Conservation (phyloP, 345 rosid genomes). For the Raphanus sativus region DNA sequence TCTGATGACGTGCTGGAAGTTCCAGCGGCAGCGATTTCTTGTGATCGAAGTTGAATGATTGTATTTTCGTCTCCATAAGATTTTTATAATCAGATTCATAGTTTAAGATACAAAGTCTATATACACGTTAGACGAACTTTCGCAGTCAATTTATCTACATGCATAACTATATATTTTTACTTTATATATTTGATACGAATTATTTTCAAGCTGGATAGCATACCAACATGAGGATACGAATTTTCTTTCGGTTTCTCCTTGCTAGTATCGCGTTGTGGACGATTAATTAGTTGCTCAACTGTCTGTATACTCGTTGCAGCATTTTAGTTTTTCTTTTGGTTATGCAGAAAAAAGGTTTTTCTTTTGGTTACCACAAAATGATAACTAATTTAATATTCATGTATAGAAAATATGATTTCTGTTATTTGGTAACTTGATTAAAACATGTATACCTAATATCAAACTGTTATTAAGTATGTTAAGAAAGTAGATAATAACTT, state of each 20-base stretch:
- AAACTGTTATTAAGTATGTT: not conserved
- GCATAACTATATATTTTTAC: not conserved
- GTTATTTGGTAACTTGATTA: not conserved
- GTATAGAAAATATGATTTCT: not conserved
- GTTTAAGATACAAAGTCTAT: not conserved
- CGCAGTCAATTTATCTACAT: slow-evolving; percentile 18
- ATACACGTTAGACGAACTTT: not conserved
- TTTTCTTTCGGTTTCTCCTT: not conserved
- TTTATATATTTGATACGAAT: not conserved
- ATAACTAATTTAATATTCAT: not conserved
- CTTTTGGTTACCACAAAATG: not conserved
- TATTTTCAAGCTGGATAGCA: not conserved
- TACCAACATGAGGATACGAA: not conserved
- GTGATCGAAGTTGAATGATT: slow-evolving; percentile 34
- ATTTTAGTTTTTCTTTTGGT: not conserved
- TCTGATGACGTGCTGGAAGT: slow-evolving; percentile 29
- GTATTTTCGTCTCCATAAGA: slow-evolving; percentile 7
- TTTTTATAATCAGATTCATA: not conserved
- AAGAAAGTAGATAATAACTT: not conserved
- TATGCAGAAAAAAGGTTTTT: not conserved
- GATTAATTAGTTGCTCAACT: not conserved
- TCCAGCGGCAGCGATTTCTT: slow-evolving; percentile 47
- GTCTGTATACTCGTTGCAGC: not conserved
- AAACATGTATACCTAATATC: not conserved
- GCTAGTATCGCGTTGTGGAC: not conserved